Conservation (phyloP, 257 asterid species). For the Striga asiatica region DNA sequence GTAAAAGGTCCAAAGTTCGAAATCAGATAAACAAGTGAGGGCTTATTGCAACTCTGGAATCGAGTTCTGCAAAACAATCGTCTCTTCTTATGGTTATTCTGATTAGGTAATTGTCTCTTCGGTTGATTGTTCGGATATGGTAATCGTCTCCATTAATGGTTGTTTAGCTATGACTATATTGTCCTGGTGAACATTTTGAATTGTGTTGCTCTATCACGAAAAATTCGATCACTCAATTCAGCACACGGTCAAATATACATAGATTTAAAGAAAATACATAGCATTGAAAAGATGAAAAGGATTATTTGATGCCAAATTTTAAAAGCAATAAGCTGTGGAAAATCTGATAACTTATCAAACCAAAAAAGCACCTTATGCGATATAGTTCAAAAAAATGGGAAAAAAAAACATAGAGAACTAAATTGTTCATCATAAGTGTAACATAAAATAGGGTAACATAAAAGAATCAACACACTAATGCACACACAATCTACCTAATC, state of each 20-base stretch:
- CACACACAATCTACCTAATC: too few species aligned
- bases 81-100: too few species aligned
- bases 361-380: too few species aligned
- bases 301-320: background rate
- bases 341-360: background rate
- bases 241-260: background rate
- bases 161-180: slow-evolving; percentile 11
- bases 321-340: background rate
- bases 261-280: background rate
- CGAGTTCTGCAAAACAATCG: slow-evolving; percentile 17
- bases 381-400: background rate
- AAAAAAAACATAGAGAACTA: background rate
- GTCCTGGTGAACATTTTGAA: slow-evolving; percentile 32
- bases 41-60: slow-evolving; percentile 45
- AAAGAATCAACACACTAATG: too few species aligned
- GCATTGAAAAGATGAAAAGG: too few species aligned
- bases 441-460: too few species aligned
- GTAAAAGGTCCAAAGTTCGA: too few species aligned
- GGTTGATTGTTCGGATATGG: slow-evolving; percentile 32
- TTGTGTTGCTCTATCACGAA: slow-evolving; percentile 43
- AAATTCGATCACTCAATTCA: slow-evolving; percentile 9
- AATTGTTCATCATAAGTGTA: too few species aligned
- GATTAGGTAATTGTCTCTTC: slow-evolving; percentile 31
- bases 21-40: slow-evolving; percentile 9
- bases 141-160: too few species aligned